Base-by-base conservation (phyloP, 495 filamentous ascomycete genomes). In the Rhizodiscina lignyota region DNA sequence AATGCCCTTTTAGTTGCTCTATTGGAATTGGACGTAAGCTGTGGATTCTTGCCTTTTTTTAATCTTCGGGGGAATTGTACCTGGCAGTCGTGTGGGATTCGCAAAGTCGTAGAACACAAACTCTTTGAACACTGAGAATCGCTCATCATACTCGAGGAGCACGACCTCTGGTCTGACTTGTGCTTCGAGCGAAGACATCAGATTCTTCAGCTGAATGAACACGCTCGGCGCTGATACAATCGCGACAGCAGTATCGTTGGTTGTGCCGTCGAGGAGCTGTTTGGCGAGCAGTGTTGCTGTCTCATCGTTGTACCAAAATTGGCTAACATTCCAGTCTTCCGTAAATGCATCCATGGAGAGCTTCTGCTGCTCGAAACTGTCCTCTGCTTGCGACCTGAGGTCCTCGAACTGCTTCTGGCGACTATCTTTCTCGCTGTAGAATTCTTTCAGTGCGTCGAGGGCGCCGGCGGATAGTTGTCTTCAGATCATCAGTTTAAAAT, bases 271-370 rank as follows among this genome's bases (percentile, higher is more conserved):
- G 1, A 86, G 62, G 19, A 86, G 56, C 38, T 77, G 62, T 38
- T 61, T 54, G 2, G 79, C 79, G 6, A 78, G 55, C 1, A 55
- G 46, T 5, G 44, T 66, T 0, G 80, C 80, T 18, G 79, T 83
- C 32, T 72, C 62, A 36, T 80, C 68, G 18, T 67, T 68, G 47
- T 85, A 87, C 77, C 79, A 81, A 47, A 86, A 84, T 51, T 87
- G 81, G 36, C 67, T 74, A 37, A 77, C 66, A 38, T 85, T 78
- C 81, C 81, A 87, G 51, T 86, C 76, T 58, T 87, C 81, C 0
- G 60, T 56, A 51, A 87, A 87, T 11, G 66, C 59, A 2, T 78
- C 74, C 65, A 87, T 87, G 4, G 66, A 72, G 21, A 79, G 40
- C 8, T 32, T 32, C 6, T 10, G 6, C 10, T 10, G 6, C 10